These are phyloP conservation scores for Diaporthe caulivora DNA, from an alignment of 2,329 filamentous ascomycete species.

Conservation along the genomic window DNA sequence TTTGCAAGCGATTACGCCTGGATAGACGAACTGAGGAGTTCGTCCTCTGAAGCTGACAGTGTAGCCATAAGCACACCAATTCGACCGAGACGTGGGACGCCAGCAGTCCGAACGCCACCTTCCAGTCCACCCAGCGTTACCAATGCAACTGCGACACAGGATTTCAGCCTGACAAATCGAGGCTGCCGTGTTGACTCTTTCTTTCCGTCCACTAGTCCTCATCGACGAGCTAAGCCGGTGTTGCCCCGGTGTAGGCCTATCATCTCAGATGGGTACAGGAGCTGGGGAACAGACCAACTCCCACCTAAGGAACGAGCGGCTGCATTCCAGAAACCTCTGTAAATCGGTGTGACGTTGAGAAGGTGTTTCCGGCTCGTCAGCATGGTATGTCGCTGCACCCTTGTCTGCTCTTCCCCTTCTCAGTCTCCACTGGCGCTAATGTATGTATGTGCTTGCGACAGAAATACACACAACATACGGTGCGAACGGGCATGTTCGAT, in stretches of 20 bases:
- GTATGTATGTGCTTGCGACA: no score
- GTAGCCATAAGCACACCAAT: no score
- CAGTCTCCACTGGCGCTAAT: not conserved
- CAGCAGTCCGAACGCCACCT: not conserved
- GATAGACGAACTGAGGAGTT: no score
- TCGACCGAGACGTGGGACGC: no score
- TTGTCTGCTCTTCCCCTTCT: not conserved
- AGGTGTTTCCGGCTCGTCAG: not conserved
- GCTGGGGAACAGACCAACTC: not conserved
- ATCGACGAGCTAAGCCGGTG: not conserved
- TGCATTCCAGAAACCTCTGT: not conserved
- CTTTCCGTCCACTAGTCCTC: not conserved
- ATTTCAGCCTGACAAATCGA: not conserved
- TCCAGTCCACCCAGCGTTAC: no score
- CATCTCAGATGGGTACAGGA: no score
- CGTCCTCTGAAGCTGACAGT: no score
- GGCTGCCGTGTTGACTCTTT: not conserved
- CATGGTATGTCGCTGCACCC: not conserved
- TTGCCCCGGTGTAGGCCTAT: no score
- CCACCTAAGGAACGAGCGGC: not conserved
- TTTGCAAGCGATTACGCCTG: no score
- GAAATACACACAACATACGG: no score
- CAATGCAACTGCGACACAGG: not conserved
- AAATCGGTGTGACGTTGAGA: not conserved
- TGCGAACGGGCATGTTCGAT: not conserved